A percentile compares a stretch with the other conserved stretches of the same genome.
Evolutionary conservation across 257 asterid species (phyloP).

Genomic region (Primulina tabacum): DNA sequence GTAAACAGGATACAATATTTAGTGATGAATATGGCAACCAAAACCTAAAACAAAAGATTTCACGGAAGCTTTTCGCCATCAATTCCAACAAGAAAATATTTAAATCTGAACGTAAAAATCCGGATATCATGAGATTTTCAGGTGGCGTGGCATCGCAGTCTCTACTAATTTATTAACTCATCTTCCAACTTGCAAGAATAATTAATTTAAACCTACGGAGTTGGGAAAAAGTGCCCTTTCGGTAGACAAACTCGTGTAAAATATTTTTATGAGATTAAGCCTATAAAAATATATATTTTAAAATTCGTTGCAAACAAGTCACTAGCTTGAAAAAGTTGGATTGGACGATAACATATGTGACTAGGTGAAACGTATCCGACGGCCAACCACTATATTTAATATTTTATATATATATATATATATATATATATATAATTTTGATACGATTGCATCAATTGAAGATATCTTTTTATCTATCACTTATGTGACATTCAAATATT

Average conservation of each 20-base stretch:
- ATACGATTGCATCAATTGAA: too few relatives aligned
- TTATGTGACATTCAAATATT: too few relatives aligned
- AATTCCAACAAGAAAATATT: neutral
- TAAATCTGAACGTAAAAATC: neutral
- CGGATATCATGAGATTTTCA: neutral
- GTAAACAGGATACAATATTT: too few relatives aligned
- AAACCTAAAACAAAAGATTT: too few relatives aligned
- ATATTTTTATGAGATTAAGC: too few relatives aligned
- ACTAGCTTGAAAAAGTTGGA: neutral
- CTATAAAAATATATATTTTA: neutral
- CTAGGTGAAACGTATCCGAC: neutral
- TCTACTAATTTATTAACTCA: neutral
- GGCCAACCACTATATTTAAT: neutral
- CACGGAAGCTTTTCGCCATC: neutral
- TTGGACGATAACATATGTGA: neutral
- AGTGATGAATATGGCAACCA: too few relatives aligned
- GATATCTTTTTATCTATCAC: too few relatives aligned
- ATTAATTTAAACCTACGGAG: too few relatives aligned
- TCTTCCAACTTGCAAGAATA: neutral
- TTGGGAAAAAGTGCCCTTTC: neutral
- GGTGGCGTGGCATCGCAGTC: neutral
- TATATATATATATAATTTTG: too few relatives aligned
- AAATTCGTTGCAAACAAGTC: neutral
- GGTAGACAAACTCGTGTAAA: too few relatives aligned
- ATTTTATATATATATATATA: too few relatives aligned